phyloP scores from a whole-genome alignment of 1,284 basidiomycete species.

The Pascua guehoae region DNA sequence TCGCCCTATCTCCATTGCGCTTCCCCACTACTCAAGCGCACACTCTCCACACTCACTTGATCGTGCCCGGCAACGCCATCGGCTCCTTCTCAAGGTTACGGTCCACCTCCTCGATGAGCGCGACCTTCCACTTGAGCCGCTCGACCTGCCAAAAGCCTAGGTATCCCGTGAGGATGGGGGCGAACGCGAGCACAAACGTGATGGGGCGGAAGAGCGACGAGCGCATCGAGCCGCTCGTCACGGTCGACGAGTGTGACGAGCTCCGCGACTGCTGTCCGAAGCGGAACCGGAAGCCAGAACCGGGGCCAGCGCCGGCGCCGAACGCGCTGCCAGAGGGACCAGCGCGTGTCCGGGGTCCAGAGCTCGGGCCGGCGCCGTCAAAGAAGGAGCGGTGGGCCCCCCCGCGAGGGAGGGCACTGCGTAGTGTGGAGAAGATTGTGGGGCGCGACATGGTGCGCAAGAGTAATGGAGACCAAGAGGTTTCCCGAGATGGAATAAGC shows the following conservation, averaged over 20 bases:
- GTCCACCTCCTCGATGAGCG: conserved; percentile 89
- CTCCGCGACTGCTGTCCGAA: not conserved
- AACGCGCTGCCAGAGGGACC: not conserved
- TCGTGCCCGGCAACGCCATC: conserved; percentile 70
- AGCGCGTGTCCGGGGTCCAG: no score
- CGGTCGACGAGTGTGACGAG: conserved; percentile 1
- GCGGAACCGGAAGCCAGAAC: conserved; percentile 1
- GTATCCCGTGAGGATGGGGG: conserved; percentile 87
- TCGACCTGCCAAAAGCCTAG: conserved; percentile 90
- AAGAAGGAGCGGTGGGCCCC: no score
- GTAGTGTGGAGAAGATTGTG: conserved; percentile 10
- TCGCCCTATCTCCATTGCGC: no score
- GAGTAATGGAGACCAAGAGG: not conserved
- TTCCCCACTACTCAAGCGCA: not conserved
- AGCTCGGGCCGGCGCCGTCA: not conserved
- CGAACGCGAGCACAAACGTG: conserved; percentile 73
- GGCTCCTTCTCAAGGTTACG: conserved; percentile 81
- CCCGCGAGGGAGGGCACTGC: conserved; percentile 8
- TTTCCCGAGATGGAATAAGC: not conserved
- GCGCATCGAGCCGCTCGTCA: conserved; percentile 14
- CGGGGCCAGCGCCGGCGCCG: not conserved
- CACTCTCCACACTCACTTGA: conserved; percentile 65
- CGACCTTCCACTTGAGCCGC: conserved; percentile 90
- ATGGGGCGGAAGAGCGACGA: conserved; percentile 54
- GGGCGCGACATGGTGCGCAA: conserved; percentile 16